Conservation (phyloP, 768 basidiomycete species). For the Omphalotus guepiniiformis region DNA sequence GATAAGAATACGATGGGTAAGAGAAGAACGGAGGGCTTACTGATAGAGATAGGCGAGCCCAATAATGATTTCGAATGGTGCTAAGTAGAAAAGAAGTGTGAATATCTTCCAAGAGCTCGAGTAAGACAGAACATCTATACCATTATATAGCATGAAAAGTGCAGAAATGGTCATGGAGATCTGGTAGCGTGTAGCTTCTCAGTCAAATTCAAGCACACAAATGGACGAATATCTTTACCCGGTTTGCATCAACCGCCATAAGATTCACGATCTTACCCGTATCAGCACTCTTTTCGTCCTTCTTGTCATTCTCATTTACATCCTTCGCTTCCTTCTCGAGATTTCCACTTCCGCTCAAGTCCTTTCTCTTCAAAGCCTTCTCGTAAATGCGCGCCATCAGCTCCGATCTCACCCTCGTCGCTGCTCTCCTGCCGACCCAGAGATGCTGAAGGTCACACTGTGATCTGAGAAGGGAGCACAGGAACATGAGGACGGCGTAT, state of each 20-base stretch:
- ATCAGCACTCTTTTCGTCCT: conserved; percentile 62
- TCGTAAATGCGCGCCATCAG: conserved; percentile 87
- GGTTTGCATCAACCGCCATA: conserved; percentile 78
- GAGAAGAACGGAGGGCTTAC: conserved; percentile 37
- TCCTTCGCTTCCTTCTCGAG: conserved; percentile 35
- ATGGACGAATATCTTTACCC: conserved; percentile 25
- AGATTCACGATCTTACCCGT: conserved; percentile 88
- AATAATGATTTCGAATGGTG: conserved; percentile 75
- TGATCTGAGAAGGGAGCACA: conserved; percentile 54
- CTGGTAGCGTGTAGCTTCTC: conserved; percentile 16
- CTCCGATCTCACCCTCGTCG: conserved; percentile 68
- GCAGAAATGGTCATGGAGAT: conserved; percentile 51
- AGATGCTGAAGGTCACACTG: conserved; percentile 57
- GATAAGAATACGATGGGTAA: background rate
- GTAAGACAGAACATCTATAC: conserved; percentile 14
- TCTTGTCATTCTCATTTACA: conserved; percentile 12
- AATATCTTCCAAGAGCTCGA: conserved; percentile 11
- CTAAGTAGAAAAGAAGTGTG: conserved; percentile 25
- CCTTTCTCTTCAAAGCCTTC: conserved; percentile 79
- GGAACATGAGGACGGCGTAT: conserved; percentile 73
- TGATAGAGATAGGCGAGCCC: conserved; percentile 74
- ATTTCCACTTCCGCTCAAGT: conserved; percentile 73
- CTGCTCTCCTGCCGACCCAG: conserved; percentile 77
- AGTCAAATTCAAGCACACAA: background rate
- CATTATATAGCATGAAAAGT: conserved; percentile 53